A percentile compares a stretch with the other conserved stretches of the same genome.
These are phyloP conservation scores for Trichoderma sp. DNA, from an alignment of 2,329 filamentous ascomycete genomes.

Conservation along the genomic window DNA sequence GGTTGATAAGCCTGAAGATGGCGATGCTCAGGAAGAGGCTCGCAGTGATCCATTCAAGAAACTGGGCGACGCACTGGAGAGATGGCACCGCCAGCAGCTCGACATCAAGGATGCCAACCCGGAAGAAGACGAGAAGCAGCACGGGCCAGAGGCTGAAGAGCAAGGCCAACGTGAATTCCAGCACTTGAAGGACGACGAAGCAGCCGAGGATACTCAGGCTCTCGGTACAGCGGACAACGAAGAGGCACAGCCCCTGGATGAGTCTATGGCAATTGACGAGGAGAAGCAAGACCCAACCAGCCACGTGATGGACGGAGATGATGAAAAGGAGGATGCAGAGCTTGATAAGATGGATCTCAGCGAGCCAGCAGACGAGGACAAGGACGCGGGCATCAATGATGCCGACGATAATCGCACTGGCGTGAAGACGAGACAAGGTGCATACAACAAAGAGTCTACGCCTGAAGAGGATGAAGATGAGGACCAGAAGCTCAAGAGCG, in stretches of 20 bases:
- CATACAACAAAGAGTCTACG: slow-evolving; percentile 52
- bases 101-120: slow-evolving; percentile 65
- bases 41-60: slow-evolving; percentile 80
- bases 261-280: slow-evolving; percentile 81
- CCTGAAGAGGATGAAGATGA: slow-evolving; percentile 36
- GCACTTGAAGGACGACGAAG: slow-evolving; percentile 81
- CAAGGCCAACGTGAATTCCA: slow-evolving; percentile 84
- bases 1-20: slow-evolving; percentile 45
- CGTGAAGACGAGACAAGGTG: slow-evolving; percentile 57
- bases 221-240: slow-evolving; percentile 86
- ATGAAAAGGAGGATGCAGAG: slow-evolving; percentile 45
- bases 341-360: slow-evolving; percentile 45
- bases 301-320: slow-evolving; percentile 52
- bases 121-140: slow-evolving; percentile 47
- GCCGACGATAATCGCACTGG: slow-evolving; percentile 56
- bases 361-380: slow-evolving; percentile 34
- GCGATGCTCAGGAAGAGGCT: slow-evolving; percentile 45
- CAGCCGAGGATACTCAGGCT: slow-evolving; percentile 82
- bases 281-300: slow-evolving; percentile 53
- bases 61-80: slow-evolving; percentile 85
- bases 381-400: slow-evolving; percentile 41
- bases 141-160: slow-evolving; percentile 53
- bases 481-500: slow-evolving; percentile 41
- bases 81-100: slow-evolving; percentile 84
- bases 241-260: slow-evolving; percentile 79